Evolutionary conservation across 2,329 filamentous ascomycete species (phyloP), one percentile per base, ranked within the genome.

Genomic region (Neonectria ditissima): DNA sequence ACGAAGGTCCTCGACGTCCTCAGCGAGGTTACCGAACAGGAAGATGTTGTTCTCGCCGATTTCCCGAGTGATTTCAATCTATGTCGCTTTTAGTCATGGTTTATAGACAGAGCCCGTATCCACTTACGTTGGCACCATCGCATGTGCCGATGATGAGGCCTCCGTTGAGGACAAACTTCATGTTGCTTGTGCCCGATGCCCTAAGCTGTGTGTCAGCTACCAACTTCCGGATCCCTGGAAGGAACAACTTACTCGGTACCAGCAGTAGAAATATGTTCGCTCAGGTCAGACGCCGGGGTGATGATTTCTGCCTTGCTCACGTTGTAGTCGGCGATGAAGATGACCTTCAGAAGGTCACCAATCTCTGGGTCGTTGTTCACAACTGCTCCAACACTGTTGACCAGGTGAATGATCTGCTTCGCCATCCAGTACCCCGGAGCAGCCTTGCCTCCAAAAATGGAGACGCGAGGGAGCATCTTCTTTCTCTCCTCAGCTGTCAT

Each of bases 371-470:
- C 96, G 43, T 92, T 92, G 83, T 99, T 99, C 71, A 99, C 91
- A 3, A 98, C 92, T 16, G 89, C 82, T 4, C 93, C 94, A 26
- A 98, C 96, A 65, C 90, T 91, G 83, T 97, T 98, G 84, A 99
- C 90, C 61, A 99, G 87, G 77, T 98, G 95, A 73, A 99, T 99
- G 70, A 97, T 94, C 43, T 96, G 97, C 87, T 99, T 99, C 39
- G 96, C 96, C 96, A 98, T 99, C 96, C 96, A 99, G 84, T 99
- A 99, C 16, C 96, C 96, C 0, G 96, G 96, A 2, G 96, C 96
- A 26, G 96, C 96, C 82, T 99, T 99, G 73, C 96, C 96, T 76
- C 96, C 96, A 77, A 99, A 98, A 79, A 99, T 97, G 61, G 92
- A 96, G 10, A 98, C 96, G 55, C 95, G 91, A 16, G 94, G 93